A percentile compares a stretch with the other conserved stretches of the same genome.
phyloP scores from a whole-genome alignment of 306 rosid genomes.

The Quercus wislizeni region DNA sequence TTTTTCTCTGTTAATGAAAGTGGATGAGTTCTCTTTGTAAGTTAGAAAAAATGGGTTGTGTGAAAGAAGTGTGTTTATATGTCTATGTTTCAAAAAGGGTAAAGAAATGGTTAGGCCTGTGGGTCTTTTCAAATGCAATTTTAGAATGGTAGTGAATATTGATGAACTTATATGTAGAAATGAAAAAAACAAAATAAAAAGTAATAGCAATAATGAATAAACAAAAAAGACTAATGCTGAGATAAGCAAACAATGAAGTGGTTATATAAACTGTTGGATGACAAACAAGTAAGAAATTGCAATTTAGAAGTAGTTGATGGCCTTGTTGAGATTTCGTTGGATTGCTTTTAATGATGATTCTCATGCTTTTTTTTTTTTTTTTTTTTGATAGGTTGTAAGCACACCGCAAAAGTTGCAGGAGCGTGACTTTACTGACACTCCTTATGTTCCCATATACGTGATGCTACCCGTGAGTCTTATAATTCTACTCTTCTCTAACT shows the following conservation, averaged over 20 bases:
- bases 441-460: slow-evolving; percentile 84
- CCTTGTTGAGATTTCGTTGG: not conserved
- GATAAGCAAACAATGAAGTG: not conserved
- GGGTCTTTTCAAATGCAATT: not conserved
- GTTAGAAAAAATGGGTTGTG: not conserved
- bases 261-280: not conserved
- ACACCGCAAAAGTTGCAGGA: slow-evolving; percentile 50
- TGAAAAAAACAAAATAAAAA: no score
- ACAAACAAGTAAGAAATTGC: not conserved
- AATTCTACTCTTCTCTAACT: not conserved
- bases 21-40: not conserved
- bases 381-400: slow-evolving; percentile 55
- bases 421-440: slow-evolving; percentile 73
- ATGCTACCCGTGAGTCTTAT: slow-evolving; percentile 77
- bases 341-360: not conserved
- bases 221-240: not conserved
- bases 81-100: not conserved
- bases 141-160: not conserved
- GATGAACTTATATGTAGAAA: not conserved
- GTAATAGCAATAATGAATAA: not conserved
- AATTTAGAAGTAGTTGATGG: not conserved
- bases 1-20: not conserved
- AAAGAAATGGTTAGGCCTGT: not conserved
- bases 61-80: not conserved
- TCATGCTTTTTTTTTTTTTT: not conserved